Evolutionary conservation across 306 rosid genomes (phyloP), one percentile per base, ranked within the genome.

Genomic region (Urtica urens): DNA sequence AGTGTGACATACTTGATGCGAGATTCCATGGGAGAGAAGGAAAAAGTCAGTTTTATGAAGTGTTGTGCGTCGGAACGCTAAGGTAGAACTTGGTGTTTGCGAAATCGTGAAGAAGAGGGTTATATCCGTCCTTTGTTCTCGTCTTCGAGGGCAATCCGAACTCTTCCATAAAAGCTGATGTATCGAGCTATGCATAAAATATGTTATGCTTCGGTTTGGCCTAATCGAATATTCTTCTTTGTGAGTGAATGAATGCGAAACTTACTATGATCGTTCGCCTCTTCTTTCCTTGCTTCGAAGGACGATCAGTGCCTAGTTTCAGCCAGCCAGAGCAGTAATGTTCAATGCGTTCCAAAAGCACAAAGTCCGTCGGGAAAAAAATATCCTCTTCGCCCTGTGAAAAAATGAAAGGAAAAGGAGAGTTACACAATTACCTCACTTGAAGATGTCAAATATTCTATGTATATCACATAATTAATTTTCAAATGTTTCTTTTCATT

Each of bases 141-240:
- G 93, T 81, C 72, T 73, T 88, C 6, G 87, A 63, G 17, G 95
- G 90, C 78, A 84, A 68, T 52, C 95, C 95, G 46, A 88, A 88
- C 79, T 88, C 95, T 63, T 84, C 97, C 95, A 88, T 88, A 72
- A 88, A 88, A n/a, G 86, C 73, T n/a, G 90, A 88, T 22, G 97
- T 81, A 35, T 88, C 93, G 51, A 84, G 78, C 97, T 88, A 41
- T 69, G n/a, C n/a, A n/a, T n/a, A 28, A 28, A 28, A 28, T 28
- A 28, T 3, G 40, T 35, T 35, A 35, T 35, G 33, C 10, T 4
- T 4, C 33, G 10, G 33, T 35, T 35, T 3, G 40, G 11, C n/a
- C 37, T 31, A 2, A 31, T 31, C 7, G 13, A 31, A 7, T 31
- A 8, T 1, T 7, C 37, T 31, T n/a, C n/a, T n/a, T n/a, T n/a